Conservation (phyloP, 2,329 filamentous ascomycete species). For the Berkeleyomyces basicola region DNA sequence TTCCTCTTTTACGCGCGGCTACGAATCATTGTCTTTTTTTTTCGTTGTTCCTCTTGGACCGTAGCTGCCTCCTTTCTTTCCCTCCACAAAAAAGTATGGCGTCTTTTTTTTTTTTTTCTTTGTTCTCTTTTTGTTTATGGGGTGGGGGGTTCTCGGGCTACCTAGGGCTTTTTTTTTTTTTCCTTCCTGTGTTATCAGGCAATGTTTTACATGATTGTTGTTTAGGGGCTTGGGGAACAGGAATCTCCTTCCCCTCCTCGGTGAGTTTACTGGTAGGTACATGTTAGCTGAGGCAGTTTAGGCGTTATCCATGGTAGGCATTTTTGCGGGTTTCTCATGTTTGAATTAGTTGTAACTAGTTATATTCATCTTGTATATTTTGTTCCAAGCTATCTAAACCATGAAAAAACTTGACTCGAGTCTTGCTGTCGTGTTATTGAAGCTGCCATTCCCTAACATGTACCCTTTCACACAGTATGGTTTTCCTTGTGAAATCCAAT, state of each 20-base stretch:
- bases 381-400: not conserved
- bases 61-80: too few relatives aligned
- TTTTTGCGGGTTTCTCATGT: too few relatives aligned
- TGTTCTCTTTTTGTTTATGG: not conserved
- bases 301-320: not conserved
- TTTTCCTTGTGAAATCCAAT: too few relatives aligned
- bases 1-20: not conserved
- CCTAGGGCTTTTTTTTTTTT: not conserved
- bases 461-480: too few relatives aligned
- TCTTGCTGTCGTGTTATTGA: too few relatives aligned
- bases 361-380: not conserved
- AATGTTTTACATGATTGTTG: not conserved
- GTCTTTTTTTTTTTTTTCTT: not conserved
- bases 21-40: not conserved
- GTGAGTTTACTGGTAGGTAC: not conserved
- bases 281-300: not conserved
- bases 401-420: too few relatives aligned
- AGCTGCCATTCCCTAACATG: too few relatives aligned
- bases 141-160: not conserved
- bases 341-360: not conserved
- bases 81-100: not conserved
- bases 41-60: not conserved
- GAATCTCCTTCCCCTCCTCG: not conserved
- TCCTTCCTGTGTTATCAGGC: not conserved
- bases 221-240: not conserved